Evolutionary conservation across 179 eudicot genomes (phyloP).

Genomic region (Spinacia oleracea): DNA sequence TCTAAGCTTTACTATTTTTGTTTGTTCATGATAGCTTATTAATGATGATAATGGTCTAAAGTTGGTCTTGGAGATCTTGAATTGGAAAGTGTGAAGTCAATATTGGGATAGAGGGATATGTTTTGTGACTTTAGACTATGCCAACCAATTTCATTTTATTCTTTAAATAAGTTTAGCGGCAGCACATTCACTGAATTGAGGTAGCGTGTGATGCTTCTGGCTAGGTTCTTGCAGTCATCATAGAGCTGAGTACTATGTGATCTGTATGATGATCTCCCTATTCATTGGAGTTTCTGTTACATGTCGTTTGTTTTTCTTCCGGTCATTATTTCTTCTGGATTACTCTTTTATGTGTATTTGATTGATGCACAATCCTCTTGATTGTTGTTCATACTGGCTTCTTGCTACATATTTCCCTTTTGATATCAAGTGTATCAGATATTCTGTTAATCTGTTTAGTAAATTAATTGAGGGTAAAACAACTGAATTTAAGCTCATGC

Average conservation of each 20-base stretch:
- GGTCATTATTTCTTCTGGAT: not conserved
- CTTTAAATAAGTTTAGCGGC: not conserved
- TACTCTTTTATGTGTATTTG: not conserved
- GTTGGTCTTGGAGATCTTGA: not conserved
- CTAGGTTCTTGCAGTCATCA: not conserved
- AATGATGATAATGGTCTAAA: not conserved
- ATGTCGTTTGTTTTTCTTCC: not conserved
- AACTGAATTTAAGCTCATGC: constrained; percentile 93
- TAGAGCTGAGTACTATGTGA: not conserved
- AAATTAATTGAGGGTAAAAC: constrained; percentile 46
- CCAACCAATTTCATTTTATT: not conserved
- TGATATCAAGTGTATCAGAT: constrained; percentile 34
- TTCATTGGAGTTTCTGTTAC: not conserved
- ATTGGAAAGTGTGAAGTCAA: not conserved
- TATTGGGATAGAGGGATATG: not conserved
- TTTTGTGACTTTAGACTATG: not conserved
- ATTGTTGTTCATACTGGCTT: constrained; percentile 32
- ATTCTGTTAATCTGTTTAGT: constrained; percentile 37
- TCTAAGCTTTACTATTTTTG: not conserved
- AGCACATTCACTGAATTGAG: not conserved
- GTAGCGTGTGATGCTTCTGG: not conserved
- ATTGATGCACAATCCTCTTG: constrained; percentile 12
- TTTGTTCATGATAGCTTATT: not conserved
- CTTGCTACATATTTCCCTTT: constrained; percentile 34
- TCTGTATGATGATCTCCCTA: not conserved